Conservation (phyloP, 2,329 filamentous ascomycete species). For the Ceratocystis papillata region DNA sequence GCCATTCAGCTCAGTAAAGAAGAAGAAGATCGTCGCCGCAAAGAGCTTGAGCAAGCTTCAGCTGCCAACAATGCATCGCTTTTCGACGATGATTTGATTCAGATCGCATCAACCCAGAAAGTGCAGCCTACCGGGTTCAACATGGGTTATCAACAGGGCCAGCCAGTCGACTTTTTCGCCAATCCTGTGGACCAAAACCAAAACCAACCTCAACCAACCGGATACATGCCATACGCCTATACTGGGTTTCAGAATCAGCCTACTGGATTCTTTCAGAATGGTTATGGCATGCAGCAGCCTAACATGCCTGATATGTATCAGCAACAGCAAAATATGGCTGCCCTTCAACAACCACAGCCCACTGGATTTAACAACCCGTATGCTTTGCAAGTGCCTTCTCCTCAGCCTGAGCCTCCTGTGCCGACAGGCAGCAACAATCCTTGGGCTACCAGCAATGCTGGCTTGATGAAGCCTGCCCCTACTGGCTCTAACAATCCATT, state of each 20-base stretch:
- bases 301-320: slow-evolving; percentile 62
- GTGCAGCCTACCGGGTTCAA: slow-evolving; percentile 83
- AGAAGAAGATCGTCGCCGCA: slow-evolving; percentile 80
- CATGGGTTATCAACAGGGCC: slow-evolving; percentile 94
- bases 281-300: slow-evolving; percentile 55
- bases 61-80: slow-evolving; percentile 72
- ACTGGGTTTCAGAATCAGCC: slow-evolving; percentile 42
- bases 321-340: slow-evolving; percentile 38
- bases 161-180: slow-evolving; percentile 91
- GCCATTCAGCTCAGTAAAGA: slow-evolving; percentile 90
- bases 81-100: slow-evolving; percentile 68
- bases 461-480: slow-evolving; percentile 63
- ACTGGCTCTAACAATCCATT: slow-evolving; percentile 99
- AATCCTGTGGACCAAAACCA: slow-evolving; percentile 78
- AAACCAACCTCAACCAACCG: slow-evolving; percentile 68
- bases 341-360: slow-evolving; percentile 39
- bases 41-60: slow-evolving; percentile 55
- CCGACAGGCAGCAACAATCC: slow-evolving; percentile 88
- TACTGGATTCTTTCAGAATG: slow-evolving; percentile 51
- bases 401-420: slow-evolving; percentile 48
- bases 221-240: slow-evolving; percentile 50
- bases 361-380: slow-evolving; percentile 46
- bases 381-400: slow-evolving; percentile 35
- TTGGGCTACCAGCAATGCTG: slow-evolving; percentile 58
- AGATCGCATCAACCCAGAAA: slow-evolving; percentile 43